Percentiles rank a stretch among this genome's conserved stretches.
Evolutionary conservation across 2,329 filamentous ascomycete species (phyloP).

Genomic region (Dothideomycetes sp.): DNA sequence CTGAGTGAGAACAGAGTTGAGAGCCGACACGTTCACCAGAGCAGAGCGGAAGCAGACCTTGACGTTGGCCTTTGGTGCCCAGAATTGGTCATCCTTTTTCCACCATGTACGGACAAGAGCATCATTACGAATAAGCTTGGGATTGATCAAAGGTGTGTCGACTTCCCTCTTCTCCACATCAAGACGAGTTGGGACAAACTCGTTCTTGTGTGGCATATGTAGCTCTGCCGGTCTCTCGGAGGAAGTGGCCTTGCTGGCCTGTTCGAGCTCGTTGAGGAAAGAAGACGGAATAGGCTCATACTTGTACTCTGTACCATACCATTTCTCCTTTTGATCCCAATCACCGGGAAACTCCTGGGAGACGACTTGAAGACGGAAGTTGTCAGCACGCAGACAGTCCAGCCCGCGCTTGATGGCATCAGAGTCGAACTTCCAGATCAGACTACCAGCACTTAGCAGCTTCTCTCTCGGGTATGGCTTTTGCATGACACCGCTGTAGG

Average conservation of each 20-base stretch:
- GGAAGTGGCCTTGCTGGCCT: constrained; percentile 45
- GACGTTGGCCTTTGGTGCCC: constrained; percentile 90
- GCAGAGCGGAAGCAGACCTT: constrained; percentile 72
- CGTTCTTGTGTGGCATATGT: constrained; percentile 83
- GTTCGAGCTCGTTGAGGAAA: constrained; percentile 59
- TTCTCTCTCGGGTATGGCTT: constrained; percentile 76
- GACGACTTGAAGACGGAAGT: constrained; percentile 74
- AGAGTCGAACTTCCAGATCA: constrained; percentile 71
- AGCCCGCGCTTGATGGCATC: constrained; percentile 65
- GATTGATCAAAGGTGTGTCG: constrained; percentile 59
- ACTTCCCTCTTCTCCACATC: constrained; percentile 92
- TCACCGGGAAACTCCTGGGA: constrained; percentile 73
- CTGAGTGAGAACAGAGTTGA: constrained; percentile 64
- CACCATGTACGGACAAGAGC: constrained; percentile 75
- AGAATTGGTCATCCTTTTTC: constrained; percentile 98
- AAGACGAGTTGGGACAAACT: constrained; percentile 87
- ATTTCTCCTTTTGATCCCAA: constrained; percentile 85
- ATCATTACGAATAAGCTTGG: constrained; percentile 78
- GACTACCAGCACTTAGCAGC: constrained; percentile 69
- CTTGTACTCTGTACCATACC: constrained; percentile 95
- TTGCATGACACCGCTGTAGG: constrained; percentile 80
- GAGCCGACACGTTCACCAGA: constrained; percentile 66
- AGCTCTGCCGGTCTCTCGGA: constrained; percentile 56
- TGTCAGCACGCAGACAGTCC: constrained; percentile 68
- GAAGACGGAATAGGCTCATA: constrained; percentile 67